phyloP scores from a whole-genome alignment of 169 alveolate genomes.

The Nephromyces sp. region DNA sequence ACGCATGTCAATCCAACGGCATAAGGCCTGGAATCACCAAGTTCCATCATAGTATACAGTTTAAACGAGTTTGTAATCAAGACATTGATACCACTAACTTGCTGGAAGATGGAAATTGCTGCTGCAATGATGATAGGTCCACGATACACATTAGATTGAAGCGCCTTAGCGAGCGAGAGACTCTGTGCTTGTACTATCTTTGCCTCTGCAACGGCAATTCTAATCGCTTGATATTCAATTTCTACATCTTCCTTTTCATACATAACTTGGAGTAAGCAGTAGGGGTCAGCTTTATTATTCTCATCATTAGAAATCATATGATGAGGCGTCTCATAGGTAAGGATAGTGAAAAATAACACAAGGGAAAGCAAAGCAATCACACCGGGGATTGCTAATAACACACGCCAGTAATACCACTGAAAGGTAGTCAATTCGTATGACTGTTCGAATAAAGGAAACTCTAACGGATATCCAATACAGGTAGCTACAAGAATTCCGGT shows the following conservation, averaged over 20 bases:
- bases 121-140: slow-evolving; percentile 47
- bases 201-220: slow-evolving; percentile 1
- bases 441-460: slow-evolving; percentile 17
- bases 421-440: slow-evolving; percentile 3
- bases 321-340: slow-evolving; percentile 38
- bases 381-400: slow-evolving; percentile 24
- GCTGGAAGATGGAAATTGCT: slow-evolving; percentile 60
- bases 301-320: slow-evolving; percentile 22
- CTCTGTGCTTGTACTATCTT: slow-evolving; percentile 8
- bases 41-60: slow-evolving; percentile 52
- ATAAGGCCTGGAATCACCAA: too few species aligned
- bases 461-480: slow-evolving; percentile 48
- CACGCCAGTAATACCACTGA: slow-evolving; percentile 36
- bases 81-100: slow-evolving; percentile 65
- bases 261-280: slow-evolving; percentile 12
- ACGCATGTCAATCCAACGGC: slow-evolving; percentile 40
- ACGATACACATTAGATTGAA: slow-evolving; percentile 35
- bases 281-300: slow-evolving; percentile 12
- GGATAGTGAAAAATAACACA: slow-evolving; percentile 7
- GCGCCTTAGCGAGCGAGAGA: slow-evolving; percentile 18
- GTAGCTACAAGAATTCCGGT: slow-evolving; percentile 58
- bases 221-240: slow-evolving; percentile 13
- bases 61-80: slow-evolving; percentile 61
- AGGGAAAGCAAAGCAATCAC: not conserved
- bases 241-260: slow-evolving; percentile 16